Base-by-base conservation (phyloP, 371 early-diverging fungal species). In the Syncephalastrum racemosum region DNA sequence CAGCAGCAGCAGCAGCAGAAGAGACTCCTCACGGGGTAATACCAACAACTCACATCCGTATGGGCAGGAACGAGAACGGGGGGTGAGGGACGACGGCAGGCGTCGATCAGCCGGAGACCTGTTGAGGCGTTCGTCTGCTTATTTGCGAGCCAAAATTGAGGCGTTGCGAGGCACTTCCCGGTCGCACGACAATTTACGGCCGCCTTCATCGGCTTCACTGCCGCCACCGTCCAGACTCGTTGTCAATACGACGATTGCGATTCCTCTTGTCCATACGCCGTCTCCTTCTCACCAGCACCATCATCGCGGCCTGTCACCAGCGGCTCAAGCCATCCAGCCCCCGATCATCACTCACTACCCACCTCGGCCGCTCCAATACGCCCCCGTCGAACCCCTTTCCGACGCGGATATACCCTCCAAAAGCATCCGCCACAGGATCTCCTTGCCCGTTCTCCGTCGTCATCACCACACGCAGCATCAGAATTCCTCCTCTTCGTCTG, bases 241-340 rank as follows among this genome's bases (percentile, higher is more conserved):
- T 8, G 73, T 73, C 60, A 68, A 77, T 53, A 77, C 77, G 6
- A 77, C 77, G 1, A 77, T 77, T 45, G 54, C 71, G 27, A 55
- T 64, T 20, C 64, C 68, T 4, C 64, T 54, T 25, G 52, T 57
- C 15, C 50, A 51, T 49, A 27, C 54, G 42, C 7, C 40, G 19
- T 19, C 24, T 39, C 50, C 13, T 46, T 25, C 27, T 27, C 51
- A 22, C 42, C 61, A 20, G 24, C 40, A 53, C 58, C 45, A 50
- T 20, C 39, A 50, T 15, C 54, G 46, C 0, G 22, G 50, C 8
- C 52, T 54, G 22, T 55, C 55, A 27, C 53, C 58, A 41, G 48
- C 50, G 25, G 56, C 63, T 23, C 52, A 55, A 14, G 27, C 64
- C 13, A 53, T 65, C 25, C 59, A 53, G 24, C 71, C 71, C 25